phyloP scores from a whole-genome alignment of 371 early-diverging fungal species.

The Mucor ambiguus region DNA sequence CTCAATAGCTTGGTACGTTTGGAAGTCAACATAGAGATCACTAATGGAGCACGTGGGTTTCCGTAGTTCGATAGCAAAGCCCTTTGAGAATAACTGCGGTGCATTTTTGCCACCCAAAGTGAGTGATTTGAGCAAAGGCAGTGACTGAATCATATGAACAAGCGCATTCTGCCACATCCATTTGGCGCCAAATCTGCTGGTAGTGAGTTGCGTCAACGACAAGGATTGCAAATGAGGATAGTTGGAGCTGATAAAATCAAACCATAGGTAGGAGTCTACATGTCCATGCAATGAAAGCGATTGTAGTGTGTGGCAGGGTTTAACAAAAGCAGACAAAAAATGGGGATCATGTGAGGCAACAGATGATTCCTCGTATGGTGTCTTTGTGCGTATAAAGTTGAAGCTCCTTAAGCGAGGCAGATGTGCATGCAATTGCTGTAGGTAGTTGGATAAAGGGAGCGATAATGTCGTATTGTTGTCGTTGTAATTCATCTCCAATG shows the following conservation, averaged over 20 bases:
- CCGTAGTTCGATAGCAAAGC: constrained; percentile 5
- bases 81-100: constrained; percentile 15
- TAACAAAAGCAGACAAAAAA: background rate
- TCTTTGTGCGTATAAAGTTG: constrained; percentile 7
- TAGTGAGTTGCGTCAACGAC: constrained; percentile 1
- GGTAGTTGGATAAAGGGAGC: background rate
- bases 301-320: constrained; percentile 5
- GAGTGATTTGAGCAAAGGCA: constrained; percentile 13
- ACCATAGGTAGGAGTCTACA: constrained; percentile 19
- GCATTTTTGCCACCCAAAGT: constrained; percentile 15
- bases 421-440: constrained; percentile 11
- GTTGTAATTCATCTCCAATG: constrained; percentile 6
- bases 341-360: background rate
- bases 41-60: constrained; percentile 8
- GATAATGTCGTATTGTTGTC: background rate
- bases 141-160: constrained; percentile 5
- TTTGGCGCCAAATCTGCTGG: constrained; percentile 23
- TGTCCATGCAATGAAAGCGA: constrained; percentile 16
- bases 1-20: constrained; percentile 21
- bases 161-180: constrained; percentile 25
- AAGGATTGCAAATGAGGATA: constrained; percentile 15
- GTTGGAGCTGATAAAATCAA: constrained; percentile 12
- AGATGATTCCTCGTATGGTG: constrained; percentile 15
- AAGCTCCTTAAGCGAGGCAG: constrained; percentile 7
- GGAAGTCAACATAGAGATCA: constrained; percentile 14